phyloP scores from a whole-genome alignment of 352 stramenopile species.

The Pythium aquatile region DNA sequence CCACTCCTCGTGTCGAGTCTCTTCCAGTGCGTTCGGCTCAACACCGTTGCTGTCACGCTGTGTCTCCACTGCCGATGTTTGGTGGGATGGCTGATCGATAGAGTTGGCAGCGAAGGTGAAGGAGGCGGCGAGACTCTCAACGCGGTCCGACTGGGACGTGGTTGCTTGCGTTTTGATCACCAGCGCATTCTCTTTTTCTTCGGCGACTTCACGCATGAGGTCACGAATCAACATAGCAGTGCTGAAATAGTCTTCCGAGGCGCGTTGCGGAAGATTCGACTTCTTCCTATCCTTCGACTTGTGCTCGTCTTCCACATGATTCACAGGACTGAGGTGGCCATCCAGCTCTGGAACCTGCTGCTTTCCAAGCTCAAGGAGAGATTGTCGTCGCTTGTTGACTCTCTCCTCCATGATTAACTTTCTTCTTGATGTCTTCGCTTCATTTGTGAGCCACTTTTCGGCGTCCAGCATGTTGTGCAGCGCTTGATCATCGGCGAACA shows the following conservation, averaged over 20 bases:
- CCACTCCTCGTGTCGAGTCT: constrained; percentile 35
- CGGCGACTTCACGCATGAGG: constrained; percentile 37
- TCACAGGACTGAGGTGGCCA: background rate
- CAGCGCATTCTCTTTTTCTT: constrained; percentile 14
- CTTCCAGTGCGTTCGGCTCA: background rate
- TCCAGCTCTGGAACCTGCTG: constrained; percentile 13
- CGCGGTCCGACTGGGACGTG: background rate
- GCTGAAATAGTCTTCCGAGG: constrained; percentile 50
- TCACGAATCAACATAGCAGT: constrained; percentile 50
- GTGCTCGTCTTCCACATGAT: background rate
- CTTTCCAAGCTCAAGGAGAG: constrained; percentile 1
- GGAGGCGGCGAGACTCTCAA: background rate
- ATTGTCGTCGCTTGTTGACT: constrained; percentile 5
- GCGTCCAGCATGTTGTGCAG: constrained; percentile 51
- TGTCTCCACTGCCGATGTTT: constrained; percentile 9
- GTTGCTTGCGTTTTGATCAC: background rate
- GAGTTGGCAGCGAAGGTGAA: background rate
- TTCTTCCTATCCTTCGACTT: background rate
- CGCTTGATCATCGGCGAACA: constrained; percentile 40
- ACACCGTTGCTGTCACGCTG: background rate
- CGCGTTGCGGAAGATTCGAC: constrained; percentile 9
- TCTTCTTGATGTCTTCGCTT: constrained; percentile 26
- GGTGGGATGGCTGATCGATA: constrained; percentile 19
- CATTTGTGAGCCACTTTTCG: constrained; percentile 44
- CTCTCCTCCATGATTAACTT: constrained; percentile 23